Conservation (phyloP, 176 grass and related monocot genomes). For the Eragrostis curvula region DNA sequence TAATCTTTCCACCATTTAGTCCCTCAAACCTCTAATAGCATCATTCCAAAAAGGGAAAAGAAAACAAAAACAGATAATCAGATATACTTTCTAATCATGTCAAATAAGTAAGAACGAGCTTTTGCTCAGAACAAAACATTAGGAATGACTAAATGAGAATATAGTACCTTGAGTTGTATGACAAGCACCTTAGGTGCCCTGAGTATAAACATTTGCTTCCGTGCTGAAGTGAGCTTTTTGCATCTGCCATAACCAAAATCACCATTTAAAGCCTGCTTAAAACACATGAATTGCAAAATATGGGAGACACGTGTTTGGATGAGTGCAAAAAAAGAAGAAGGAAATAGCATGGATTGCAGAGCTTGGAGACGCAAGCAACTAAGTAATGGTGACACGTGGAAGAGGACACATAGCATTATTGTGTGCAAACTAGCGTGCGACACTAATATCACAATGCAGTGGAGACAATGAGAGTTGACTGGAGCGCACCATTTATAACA, state of each 20-base stretch:
- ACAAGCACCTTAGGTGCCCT: slow-evolving; percentile 95
- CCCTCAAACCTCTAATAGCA: slow-evolving; percentile 91
- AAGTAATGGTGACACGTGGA: no score
- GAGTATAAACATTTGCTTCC: slow-evolving; percentile 91
- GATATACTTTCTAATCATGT: slow-evolving; percentile 7
- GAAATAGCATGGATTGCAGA: no score
- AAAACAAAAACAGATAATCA: slow-evolving; percentile 15
- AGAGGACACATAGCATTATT: no score
- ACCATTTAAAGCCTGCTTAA: slow-evolving; percentile 8
- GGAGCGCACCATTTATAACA: no score
- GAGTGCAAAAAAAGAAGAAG: slow-evolving; percentile 4
- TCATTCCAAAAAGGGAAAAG: neutral
- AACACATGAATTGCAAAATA: slow-evolving; percentile 10
- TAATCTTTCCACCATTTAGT: slow-evolving; percentile 91
- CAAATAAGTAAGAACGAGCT: slow-evolving; percentile 15
- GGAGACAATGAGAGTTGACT: neutral
- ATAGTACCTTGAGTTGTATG: slow-evolving; percentile 95
- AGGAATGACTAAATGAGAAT: slow-evolving; percentile 25
- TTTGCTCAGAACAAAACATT: slow-evolving; percentile 25
- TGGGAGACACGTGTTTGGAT: neutral
- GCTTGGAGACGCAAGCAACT: no score
- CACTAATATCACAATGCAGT: neutral
- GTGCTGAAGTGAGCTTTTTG: slow-evolving; percentile 87
- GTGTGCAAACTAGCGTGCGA: neutral
- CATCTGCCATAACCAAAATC: slow-evolving; percentile 63